Base-by-base conservation (phyloP, 768 basidiomycete species). In the Cubamyces lactineus region DNA sequence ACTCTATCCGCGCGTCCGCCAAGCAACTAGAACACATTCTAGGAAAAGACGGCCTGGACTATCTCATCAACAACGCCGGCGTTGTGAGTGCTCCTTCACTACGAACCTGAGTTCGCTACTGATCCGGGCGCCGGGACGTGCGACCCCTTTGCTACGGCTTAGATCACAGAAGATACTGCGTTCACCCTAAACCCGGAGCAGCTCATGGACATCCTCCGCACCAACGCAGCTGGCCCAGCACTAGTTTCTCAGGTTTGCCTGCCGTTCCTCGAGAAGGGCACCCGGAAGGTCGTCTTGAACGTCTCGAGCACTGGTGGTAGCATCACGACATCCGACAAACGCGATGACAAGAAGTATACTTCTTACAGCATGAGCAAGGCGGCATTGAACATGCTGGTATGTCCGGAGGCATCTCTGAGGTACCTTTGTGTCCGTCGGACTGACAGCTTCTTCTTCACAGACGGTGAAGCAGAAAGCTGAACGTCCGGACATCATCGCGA, bases 21-120 rank as follows among this genome's bases (percentile, higher is more conserved):
- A 51, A 64, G 38, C 38, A 59, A 3, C 69, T 73, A 16, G 70
- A 63, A 42, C 66, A 50, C 39, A 57, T 75, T 23, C 64, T 79
- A 13, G 70, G 64, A 3, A 64, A 65, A 34, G 23, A 48, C 0
- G 76, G 78, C 12, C 65, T 79, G 5, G 76, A 80, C 65, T 79
- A 77, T 50, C 68, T 80, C 24, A 58, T 78, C 54, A 80, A 78
- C 67, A 78, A 77, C 42, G 76, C 77, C 5, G 77, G 67, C 0
- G 62, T 76, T 21, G 76, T 77, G 53, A 53, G 76, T 70, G 15
- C 11, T 16, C 9, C 30, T 16, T 23, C 39, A 13, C 12, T 11
- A 73, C 52, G 47, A 28, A 28, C 28, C 24, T 3, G 46, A 2
- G 3, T 13, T 19, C 12, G 16, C 13, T 19, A 24, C 17, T 19